Evolutionary conservation across 2,329 filamentous ascomycete genomes (phyloP), one percentile per base, ranked within the genome.

Genomic region (Alternaria tenuissima): DNA sequence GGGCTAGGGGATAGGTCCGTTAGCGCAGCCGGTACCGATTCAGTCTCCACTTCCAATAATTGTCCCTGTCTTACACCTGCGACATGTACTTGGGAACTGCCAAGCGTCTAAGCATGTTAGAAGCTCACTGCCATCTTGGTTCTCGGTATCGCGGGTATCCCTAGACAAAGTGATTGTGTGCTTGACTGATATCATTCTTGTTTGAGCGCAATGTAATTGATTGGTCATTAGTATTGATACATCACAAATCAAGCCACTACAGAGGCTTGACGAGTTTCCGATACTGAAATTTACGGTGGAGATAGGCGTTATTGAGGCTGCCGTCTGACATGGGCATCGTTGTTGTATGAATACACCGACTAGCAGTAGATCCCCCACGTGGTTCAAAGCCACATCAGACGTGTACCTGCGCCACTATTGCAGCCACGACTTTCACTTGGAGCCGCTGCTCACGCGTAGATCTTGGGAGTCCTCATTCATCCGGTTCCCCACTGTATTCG

Each of bases 281-380:
- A 22, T 9, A 49, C 39, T 18, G 32, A 22, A n/a, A 9, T 18
- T 36, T 7, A 20, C 38, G 30, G 43, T 48, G 44, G 28, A 43
- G 16, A 18, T 42, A 16, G 28, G 30, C 5, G 32, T 51, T 32
- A 36, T 44, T 16, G 20, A 51, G 20, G 41, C 38, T 16, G 14
- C 8, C 26, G 32, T 36, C 18, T 43, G 43, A 22, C 55, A 51
- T 55, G 62, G 55, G 20, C 47, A 59, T 42, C 47, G 54, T 32
- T 57, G 55, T 52, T 51, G 42, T 12, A 41, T 32, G 43, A 22
- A 43, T 36, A 48, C 38, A 46, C 41, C 22, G 34, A 28, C 39
- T 18, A 38, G 12, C 1, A 60, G 61, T 18, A 54, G 59, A 62
- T 57, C 59, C 62, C 65, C 63, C 65, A 66, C 65, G 63, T 64